Conservation (phyloP, 2,329 filamentous ascomycete species). For the Neofusicoccum ribis region DNA sequence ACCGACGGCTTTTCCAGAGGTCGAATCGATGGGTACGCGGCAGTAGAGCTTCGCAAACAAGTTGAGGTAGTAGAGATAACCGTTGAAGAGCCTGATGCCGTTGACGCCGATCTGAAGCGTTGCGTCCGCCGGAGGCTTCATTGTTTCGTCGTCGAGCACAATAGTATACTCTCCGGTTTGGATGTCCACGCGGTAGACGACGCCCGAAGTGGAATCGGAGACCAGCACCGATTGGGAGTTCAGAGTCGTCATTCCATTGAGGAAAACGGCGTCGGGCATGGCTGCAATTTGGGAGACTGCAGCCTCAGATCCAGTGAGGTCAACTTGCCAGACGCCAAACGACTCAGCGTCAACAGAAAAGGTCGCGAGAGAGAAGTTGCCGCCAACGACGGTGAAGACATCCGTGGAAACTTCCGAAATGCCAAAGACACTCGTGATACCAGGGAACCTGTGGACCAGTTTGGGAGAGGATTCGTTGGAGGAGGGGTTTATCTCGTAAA, state of each 20-base stretch:
- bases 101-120: slow-evolving; percentile 26
- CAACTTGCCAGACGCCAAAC: slow-evolving; percentile 1
- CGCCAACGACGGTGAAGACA: slow-evolving; percentile 33
- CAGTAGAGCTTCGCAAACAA: slow-evolving; percentile 19
- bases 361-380: slow-evolving; percentile 14
- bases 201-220: slow-evolving; percentile 28
- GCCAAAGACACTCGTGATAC: slow-evolving; percentile 30
- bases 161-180: slow-evolving; percentile 21
- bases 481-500: slow-evolving; percentile 37
- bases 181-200: slow-evolving; percentile 24
- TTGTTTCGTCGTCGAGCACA: slow-evolving; percentile 23
- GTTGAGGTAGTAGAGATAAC: slow-evolving; percentile 29
- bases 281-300: slow-evolving; percentile 26
- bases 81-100: slow-evolving; percentile 25
- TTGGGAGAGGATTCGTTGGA: slow-evolving; percentile 22
- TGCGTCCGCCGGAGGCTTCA: slow-evolving; percentile 20
- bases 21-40: slow-evolving; percentile 24
- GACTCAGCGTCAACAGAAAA: slow-evolving; percentile 24
- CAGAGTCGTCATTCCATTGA: slow-evolving; percentile 29
- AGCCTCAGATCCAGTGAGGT: slow-evolving; percentile 26
- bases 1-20: slow-evolving; percentile 14
- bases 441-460: slow-evolving; percentile 31
- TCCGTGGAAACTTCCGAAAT: slow-evolving; percentile 39
- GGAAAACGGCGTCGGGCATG: slow-evolving; percentile 21
- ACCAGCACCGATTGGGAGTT: slow-evolving; percentile 26